Evolutionary conservation across 495 filamentous ascomycete species (phyloP).

Genomic region (Rhypophila decipiens): DNA sequence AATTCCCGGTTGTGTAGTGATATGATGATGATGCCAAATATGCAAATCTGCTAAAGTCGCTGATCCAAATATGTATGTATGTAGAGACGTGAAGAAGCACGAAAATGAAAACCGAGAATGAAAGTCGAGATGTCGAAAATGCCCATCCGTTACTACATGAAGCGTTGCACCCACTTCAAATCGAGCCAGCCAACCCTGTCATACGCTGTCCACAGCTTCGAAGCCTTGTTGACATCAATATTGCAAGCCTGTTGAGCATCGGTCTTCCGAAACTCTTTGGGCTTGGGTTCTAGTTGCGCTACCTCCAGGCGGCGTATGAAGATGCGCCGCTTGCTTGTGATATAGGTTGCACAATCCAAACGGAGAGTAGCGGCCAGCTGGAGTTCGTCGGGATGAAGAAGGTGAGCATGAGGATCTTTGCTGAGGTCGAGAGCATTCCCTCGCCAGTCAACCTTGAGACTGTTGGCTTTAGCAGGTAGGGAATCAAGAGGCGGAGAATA

Average conservation of each 20-base stretch:
- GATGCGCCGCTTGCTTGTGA: conserved; percentile 92
- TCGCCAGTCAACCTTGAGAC: conserved; percentile 84
- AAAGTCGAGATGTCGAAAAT: neutral
- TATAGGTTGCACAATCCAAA: conserved; percentile 82
- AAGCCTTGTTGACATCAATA: conserved; percentile 98
- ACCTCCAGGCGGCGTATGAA: conserved; percentile 71
- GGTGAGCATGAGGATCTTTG: conserved; percentile 67
- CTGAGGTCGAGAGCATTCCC: conserved; percentile 72
- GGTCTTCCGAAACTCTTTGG: conserved; percentile 95
- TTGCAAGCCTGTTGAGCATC: conserved; percentile 95
- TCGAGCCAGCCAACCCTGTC: conserved; percentile 88
- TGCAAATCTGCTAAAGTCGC: conserved; percentile 11
- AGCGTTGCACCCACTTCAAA: conserved; percentile 50
- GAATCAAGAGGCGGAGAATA: conserved; percentile 67
- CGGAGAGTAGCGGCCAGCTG: conserved; percentile 72
- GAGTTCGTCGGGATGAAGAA: conserved; percentile 77
- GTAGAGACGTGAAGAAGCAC: too few species aligned
- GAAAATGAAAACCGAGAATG: neutral
- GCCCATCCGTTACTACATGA: conserved; percentile 19
- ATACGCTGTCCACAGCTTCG: conserved; percentile 88
- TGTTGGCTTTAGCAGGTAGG: conserved; percentile 53
- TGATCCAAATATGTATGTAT: neutral
- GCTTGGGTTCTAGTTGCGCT: conserved; percentile 52
- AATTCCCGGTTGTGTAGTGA: conserved; percentile 24
- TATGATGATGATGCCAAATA: conserved; percentile 14